Conservation (phyloP, 495 filamentous ascomycete species). For the Neurospora hispaniola region DNA sequence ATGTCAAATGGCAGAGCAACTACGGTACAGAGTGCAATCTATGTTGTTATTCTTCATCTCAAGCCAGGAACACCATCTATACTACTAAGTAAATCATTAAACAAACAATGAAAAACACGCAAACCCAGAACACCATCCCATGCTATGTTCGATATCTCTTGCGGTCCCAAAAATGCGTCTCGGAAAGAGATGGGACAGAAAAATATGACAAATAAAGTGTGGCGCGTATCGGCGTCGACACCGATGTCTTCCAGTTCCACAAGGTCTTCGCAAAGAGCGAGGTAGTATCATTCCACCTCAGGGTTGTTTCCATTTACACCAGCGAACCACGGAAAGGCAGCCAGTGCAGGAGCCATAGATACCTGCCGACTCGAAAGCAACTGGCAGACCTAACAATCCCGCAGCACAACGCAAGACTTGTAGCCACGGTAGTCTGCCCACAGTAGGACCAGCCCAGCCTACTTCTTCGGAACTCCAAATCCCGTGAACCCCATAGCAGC, state of each 20-base stretch:
- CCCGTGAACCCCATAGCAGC: constrained; percentile 46
- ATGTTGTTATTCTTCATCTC: background rate
- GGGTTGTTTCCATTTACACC: background rate
- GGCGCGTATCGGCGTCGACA: background rate
- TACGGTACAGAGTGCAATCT: background rate
- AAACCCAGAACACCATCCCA: constrained; percentile 10
- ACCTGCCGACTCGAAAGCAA: background rate
- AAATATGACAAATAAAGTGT: background rate
- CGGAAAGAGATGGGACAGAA: background rate
- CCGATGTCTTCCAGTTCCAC: background rate
- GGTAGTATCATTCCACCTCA: background rate
- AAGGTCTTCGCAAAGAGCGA: background rate
- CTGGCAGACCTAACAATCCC: background rate
- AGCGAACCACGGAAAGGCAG: background rate
- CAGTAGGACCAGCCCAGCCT: background rate
- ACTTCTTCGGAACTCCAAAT: constrained; percentile 40
- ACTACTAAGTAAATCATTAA: background rate
- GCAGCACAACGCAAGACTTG: background rate
- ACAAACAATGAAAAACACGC: background rate
- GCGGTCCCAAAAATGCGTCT: background rate
- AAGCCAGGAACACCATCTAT: background rate
- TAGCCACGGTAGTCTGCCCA: background rate
- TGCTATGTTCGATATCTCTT: constrained; percentile 11
- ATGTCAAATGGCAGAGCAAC: background rate
- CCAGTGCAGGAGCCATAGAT: background rate